Evolutionary conservation across 192 early-diverging fungal genomes (phyloP), one percentile per base, ranked within the genome.

Genomic region (Coemansia sp.): DNA sequence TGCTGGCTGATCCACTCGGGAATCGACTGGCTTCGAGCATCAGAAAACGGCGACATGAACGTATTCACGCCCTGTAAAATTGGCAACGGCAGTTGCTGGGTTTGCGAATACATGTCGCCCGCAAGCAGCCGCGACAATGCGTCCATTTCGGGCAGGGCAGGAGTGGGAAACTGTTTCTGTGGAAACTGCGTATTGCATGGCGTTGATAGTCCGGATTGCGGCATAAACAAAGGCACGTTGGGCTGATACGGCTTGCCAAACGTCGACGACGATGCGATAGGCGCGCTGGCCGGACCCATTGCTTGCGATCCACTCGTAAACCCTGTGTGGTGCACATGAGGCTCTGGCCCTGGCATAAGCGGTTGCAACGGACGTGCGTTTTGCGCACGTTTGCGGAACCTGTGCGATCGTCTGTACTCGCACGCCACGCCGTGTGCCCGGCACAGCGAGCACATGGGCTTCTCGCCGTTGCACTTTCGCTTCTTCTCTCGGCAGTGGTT

Each of bases 401-500:
- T 60, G 7, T 66, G 65, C 6, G 78, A 72, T 40, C 62, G 56
- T 12, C 74, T 64, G 59, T 82, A 82, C 49, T 70, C 71, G 65
- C 80, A 82, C 0, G 68, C 61, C 37, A 76, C 74, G 28, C 63
- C 59, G 47, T 76, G 80, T 31, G 74, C 64, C 17, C 59, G 57
- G 19, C 81, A 83, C 10, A 69, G 62, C 44, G 71, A 68, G 53
- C 81, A 83, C 26, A 46, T 42, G 1, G 81, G 81, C 17, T 56
- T 62, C 40, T 71, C 69, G 48, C 75, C 72, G 49, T 74, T 68
- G 72, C 81, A 83, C 68, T 78, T 78, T 72, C 74, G 72, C 65
- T 83, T 83, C 62, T 78, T 78, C 44, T 74, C 66, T 28, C 81
- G 40, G 72, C 81, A 83, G 44, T 74, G 69, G 64, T 83, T 72